These are phyloP conservation scores for Anthracocystis panici-leucophaei DNA, from an alignment of 1,284 basidiomycete genomes.

Conservation along the genomic window DNA sequence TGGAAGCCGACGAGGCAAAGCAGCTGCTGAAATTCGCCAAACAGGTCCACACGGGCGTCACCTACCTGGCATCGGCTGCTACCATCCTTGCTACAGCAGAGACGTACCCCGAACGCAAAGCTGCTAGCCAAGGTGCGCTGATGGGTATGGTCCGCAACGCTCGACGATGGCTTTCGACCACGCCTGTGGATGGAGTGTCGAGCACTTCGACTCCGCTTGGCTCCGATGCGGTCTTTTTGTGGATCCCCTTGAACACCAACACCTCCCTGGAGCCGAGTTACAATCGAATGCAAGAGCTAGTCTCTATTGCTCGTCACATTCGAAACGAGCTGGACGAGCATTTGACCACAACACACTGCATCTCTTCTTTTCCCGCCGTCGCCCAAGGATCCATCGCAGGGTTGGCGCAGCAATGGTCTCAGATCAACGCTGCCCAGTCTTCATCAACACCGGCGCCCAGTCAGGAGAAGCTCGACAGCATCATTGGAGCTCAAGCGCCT, in stretches of 20 bases:
- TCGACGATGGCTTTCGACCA: constrained; percentile 32
- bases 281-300: constrained; percentile 6
- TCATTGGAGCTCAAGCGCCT: constrained; percentile 35
- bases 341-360: constrained; percentile 27
- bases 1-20: constrained; percentile 8
- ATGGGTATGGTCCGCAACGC: constrained; percentile 50
- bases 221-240: constrained; percentile 45
- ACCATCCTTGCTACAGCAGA: constrained; percentile 32
- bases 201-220: constrained; percentile 26
- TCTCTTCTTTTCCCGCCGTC: constrained; percentile 9
- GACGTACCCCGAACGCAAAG: constrained; percentile 36
- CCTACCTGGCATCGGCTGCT: constrained; percentile 37
- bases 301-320: constrained; percentile 12
- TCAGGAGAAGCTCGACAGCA: constrained; percentile 9
- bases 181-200: background rate
- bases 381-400: constrained; percentile 10
- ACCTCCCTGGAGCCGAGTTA: constrained; percentile 16
- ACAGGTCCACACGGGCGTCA: constrained; percentile 18
- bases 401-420: constrained; percentile 14
- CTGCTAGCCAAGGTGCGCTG: constrained; percentile 28
- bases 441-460: background rate
- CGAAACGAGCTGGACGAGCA: constrained; percentile 23
- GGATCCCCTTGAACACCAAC: constrained; percentile 33
- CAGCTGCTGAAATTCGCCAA: constrained; percentile 22
- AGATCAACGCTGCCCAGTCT: constrained; percentile 8